Evolutionary conservation across 306 rosid species (phyloP), one percentile per base, ranked within the genome.

Genomic region (Prunus fruticosa): DNA sequence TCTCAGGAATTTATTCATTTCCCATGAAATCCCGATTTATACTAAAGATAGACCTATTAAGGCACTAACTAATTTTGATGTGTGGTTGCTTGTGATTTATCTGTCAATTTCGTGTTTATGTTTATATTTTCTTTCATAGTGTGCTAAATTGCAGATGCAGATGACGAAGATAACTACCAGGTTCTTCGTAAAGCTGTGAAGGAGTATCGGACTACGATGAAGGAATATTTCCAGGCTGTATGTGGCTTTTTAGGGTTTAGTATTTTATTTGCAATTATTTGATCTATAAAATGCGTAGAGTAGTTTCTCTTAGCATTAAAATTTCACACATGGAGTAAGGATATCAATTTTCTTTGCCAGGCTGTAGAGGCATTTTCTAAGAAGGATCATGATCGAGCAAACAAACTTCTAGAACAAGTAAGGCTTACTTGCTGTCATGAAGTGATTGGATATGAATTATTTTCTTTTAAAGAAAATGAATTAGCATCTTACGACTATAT

Each of bases 201-300:
- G 92, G 96, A 95, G 82, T 77, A 89, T 75, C 84, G 92, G 60
- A 82, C 18, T 46, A 69, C 87, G 49, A 89, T 75, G 97, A 90
- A 72, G 67, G 97, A 90, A 76, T 92, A 92, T 80, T 87, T 85
- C 82, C 84, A 69, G 85, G 93, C 93, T 30, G 99, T 95, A 89
- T 41, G 93, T 86, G 71, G 27, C 81, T 61, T 67, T 84, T 51
- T 60, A 43, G 32, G 47, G 67, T 50, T 77, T 34, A 34, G 41
- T 79, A 71, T 74, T 50, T 49, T 67, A 67, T 65, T 63, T 76
- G 23, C 75, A 54, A 16, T 68, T 69, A 52, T 63, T 51, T 72
- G 71, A 32, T 76, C 22, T 56, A 76, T 57, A 27, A 19, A 64
- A 38, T 20, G 38, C 2, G 3, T 28, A 80, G 71, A 52, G 54